These are phyloP conservation scores for Ziziphus jujuba DNA, from an alignment of 306 rosid genomes.

Conservation along the genomic window DNA sequence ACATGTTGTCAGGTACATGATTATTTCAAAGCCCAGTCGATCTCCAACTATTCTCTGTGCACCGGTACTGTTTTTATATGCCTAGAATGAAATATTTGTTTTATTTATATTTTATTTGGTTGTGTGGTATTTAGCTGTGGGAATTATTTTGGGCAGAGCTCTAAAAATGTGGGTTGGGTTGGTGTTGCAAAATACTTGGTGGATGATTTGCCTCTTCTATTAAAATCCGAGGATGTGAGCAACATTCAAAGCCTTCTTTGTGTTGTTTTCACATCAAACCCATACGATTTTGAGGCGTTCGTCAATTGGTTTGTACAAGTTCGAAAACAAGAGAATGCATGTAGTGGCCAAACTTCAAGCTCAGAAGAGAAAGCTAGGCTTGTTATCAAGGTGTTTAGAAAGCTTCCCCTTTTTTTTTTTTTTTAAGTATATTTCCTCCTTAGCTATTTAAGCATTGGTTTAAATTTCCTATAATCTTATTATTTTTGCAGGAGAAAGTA, in stretches of 20 bases:
- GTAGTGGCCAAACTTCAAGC: constrained; percentile 61
- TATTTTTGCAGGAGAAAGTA: constrained; percentile 69
- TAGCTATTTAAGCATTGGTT: neutral
- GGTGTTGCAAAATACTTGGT: constrained; percentile 70
- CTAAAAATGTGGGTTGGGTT: constrained; percentile 92
- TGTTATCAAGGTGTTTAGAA: constrained; percentile 62
- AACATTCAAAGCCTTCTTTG: constrained; percentile 60
- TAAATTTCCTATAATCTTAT: neutral
- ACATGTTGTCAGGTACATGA: no score
- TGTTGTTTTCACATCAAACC: constrained; percentile 56
- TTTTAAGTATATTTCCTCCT: constrained; percentile 14
- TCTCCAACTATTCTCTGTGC: no score
- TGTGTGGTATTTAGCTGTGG: neutral
- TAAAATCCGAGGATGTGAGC: constrained; percentile 59
- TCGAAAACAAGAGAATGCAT: constrained; percentile 81
- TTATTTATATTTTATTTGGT: no score
- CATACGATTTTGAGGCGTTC: constrained; percentile 78
- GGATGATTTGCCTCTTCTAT: constrained; percentile 76
- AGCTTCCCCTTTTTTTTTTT: constrained; percentile 19
- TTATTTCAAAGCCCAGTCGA: no score
- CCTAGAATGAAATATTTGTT: no score
- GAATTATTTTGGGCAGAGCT: constrained; percentile 76
- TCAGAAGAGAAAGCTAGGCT: constrained; percentile 84
- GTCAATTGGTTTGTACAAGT: constrained; percentile 93
- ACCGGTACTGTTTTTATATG: no score